Evolutionary conservation across 108 stramenopile genomes (phyloP).

Genomic region (Cyclostephanos tholiformis): DNA sequence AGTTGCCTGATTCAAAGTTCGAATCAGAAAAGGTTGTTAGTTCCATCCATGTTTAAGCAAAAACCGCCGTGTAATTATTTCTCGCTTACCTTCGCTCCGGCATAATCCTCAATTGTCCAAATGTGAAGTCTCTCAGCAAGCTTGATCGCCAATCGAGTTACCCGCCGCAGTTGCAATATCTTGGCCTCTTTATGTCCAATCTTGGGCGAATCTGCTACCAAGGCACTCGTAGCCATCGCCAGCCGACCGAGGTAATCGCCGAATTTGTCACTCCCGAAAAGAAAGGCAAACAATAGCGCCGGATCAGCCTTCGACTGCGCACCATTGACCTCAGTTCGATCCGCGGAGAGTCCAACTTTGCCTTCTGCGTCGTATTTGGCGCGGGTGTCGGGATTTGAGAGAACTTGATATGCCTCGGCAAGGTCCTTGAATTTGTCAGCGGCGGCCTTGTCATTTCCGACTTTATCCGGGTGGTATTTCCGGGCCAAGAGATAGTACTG

Average conservation of each 20-base stretch:
- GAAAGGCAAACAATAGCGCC: slow-evolving; percentile 69
- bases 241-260: slow-evolving; percentile 66
- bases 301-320: slow-evolving; percentile 50
- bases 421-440: slow-evolving; percentile 80
- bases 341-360: slow-evolving; percentile 53
- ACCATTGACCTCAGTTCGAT: slow-evolving; percentile 58
- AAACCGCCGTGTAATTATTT: too few species aligned
- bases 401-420: slow-evolving; percentile 84
- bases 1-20: background rate
- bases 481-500: slow-evolving; percentile 89
- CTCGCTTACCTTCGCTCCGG: slow-evolving; percentile 32
- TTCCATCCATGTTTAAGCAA: too few species aligned
- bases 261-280: slow-evolving; percentile 82
- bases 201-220: slow-evolving; percentile 63
- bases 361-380: slow-evolving; percentile 68
- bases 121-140: slow-evolving; percentile 59
- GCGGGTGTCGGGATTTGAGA: slow-evolving; percentile 71
- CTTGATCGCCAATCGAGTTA: slow-evolving; percentile 64
- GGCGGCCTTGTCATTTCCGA: slow-evolving; percentile 64
- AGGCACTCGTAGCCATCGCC: slow-evolving; percentile 70
- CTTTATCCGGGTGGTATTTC: slow-evolving; percentile 91
- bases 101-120: slow-evolving; percentile 62
- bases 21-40: too few species aligned
- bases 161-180: slow-evolving; percentile 60
- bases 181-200: slow-evolving; percentile 54